Evolutionary conservation across 2,329 filamentous ascomycete species (phyloP).

Genomic region (Ceratocystiopsis sp.): DNA sequence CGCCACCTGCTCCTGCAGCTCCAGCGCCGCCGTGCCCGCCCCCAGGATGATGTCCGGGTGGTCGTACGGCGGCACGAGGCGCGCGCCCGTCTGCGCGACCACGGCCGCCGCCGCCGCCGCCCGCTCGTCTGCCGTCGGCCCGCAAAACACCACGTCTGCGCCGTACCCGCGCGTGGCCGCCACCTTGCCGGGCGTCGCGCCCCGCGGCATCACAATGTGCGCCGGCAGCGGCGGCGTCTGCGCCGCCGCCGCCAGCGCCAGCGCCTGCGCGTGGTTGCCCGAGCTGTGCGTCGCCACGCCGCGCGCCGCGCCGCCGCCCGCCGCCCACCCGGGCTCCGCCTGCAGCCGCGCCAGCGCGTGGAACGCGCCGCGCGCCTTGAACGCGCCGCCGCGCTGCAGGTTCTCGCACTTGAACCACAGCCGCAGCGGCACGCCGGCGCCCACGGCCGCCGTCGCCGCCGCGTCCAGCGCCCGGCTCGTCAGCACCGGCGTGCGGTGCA

Average conservation of each 20-base stretch:
- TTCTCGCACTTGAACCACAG: slow-evolving; percentile 97
- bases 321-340: slow-evolving; percentile 41
- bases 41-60: slow-evolving; percentile 84
- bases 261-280: slow-evolving; percentile 87
- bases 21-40: slow-evolving; percentile 77
- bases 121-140: slow-evolving; percentile 62
- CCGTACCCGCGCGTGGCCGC: slow-evolving; percentile 65
- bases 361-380: slow-evolving; percentile 84
- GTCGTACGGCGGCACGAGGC: slow-evolving; percentile 78
- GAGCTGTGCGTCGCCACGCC: slow-evolving; percentile 85
- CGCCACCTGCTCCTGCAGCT: slow-evolving; percentile 58
- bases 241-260: slow-evolving; percentile 76
- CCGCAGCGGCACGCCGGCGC: slow-evolving; percentile 25
- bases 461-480: slow-evolving; percentile 59
- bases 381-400: slow-evolving; percentile 74
- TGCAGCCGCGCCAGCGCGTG: slow-evolving; percentile 62
- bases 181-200: slow-evolving; percentile 73
- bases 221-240: slow-evolving; percentile 55
- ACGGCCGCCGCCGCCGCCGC: slow-evolving; percentile 60
- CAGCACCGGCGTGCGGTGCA: slow-evolving; percentile 71
- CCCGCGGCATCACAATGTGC: slow-evolving; percentile 84
- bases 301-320: slow-evolving; percentile 37
- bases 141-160: slow-evolving; percentile 63
- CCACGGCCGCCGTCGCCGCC: slow-evolving; percentile 12
- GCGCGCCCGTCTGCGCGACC: slow-evolving; percentile 53